Evolutionary conservation across 129 eudicot species (phyloP).

Genomic region (Flaveria robusta): DNA sequence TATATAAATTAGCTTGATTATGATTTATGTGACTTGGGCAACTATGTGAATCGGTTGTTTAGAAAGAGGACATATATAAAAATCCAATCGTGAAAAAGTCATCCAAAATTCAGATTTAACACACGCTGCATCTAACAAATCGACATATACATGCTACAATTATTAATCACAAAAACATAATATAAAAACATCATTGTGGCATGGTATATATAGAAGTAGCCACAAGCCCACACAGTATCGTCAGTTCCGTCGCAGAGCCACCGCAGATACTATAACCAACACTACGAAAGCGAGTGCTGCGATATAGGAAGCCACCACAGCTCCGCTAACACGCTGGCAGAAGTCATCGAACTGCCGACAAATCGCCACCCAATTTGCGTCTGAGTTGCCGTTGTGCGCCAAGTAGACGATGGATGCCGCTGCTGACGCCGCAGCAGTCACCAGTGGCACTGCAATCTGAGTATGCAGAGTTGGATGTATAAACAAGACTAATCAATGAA

Average conservation of each 20-base stretch:
- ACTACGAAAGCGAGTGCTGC: conserved; percentile 56
- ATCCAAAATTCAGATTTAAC: too few relatives aligned
- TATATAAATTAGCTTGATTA: too few relatives aligned
- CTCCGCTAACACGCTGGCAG: conserved; percentile 73
- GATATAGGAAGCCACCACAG: conserved; percentile 82
- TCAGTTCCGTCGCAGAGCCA: conserved; percentile 56
- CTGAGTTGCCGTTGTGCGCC: conserved; percentile 75
- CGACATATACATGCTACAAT: too few relatives aligned
- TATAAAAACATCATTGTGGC: neutral
- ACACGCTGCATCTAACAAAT: too few relatives aligned
- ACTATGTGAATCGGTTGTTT: too few relatives aligned
- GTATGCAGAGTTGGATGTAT: conserved; percentile 5
- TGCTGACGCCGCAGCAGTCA: conserved; percentile 69
- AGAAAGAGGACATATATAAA: too few relatives aligned
- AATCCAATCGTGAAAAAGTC: too few relatives aligned
- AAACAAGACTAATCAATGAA: too few relatives aligned
- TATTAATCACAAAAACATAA: conserved; percentile 10
- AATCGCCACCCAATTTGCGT: conserved; percentile 70
- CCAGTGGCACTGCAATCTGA: conserved; percentile 45
- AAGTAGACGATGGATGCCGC: conserved; percentile 78
- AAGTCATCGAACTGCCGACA: conserved; percentile 72
- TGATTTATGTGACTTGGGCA: too few relatives aligned
- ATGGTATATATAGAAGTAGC: too few relatives aligned
- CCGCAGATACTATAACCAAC: conserved; percentile 65
- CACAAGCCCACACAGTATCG: neutral